phyloP scores from a whole-genome alignment of 352 stramenopile species.

The Pythium phragmitis region DNA sequence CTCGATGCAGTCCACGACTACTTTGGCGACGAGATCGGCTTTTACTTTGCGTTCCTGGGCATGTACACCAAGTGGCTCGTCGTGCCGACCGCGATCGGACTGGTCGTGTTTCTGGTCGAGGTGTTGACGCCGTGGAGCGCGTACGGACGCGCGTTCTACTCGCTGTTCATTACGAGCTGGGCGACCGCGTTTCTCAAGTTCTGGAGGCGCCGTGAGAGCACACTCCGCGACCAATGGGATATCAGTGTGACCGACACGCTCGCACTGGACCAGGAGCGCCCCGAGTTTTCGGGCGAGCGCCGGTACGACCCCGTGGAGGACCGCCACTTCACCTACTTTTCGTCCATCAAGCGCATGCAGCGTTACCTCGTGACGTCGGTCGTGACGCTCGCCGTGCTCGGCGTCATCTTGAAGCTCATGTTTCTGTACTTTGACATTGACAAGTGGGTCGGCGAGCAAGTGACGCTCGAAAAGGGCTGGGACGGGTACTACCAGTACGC shows the following conservation, averaged over 20 bases:
- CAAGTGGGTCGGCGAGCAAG: constrained; percentile 62
- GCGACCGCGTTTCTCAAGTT: constrained; percentile 88
- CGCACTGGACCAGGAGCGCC: constrained; percentile 50
- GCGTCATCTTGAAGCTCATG: constrained; percentile 70
- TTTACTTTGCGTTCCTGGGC: constrained; percentile 98
- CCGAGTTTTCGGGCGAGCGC: constrained; percentile 70
- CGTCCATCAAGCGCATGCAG: constrained; percentile 71
- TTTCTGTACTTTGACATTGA: constrained; percentile 80
- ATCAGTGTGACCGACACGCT: constrained; percentile 48
- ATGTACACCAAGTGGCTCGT: constrained; percentile 95
- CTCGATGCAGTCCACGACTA: constrained; percentile 67
- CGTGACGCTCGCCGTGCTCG: constrained; percentile 66
- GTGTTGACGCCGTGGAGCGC: constrained; percentile 48
- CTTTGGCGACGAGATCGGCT: constrained; percentile 90
- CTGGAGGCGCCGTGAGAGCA: constrained; percentile 89
- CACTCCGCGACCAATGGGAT: constrained; percentile 84
- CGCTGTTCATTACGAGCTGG: constrained; percentile 90
- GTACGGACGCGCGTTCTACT: constrained; percentile 79
- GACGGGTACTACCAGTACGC: constrained; percentile 68
- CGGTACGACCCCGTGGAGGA: constrained; percentile 79
- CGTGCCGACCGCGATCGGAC: constrained; percentile 83
- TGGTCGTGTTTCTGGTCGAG: constrained; percentile 88
- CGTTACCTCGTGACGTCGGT: constrained; percentile 74
- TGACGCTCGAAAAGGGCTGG: constrained; percentile 63
- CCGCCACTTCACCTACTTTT: constrained; percentile 82